These are phyloP conservation scores for Pleurotus pulmonarius DNA, from an alignment of 768 basidiomycete genomes.

Conservation along the genomic window DNA sequence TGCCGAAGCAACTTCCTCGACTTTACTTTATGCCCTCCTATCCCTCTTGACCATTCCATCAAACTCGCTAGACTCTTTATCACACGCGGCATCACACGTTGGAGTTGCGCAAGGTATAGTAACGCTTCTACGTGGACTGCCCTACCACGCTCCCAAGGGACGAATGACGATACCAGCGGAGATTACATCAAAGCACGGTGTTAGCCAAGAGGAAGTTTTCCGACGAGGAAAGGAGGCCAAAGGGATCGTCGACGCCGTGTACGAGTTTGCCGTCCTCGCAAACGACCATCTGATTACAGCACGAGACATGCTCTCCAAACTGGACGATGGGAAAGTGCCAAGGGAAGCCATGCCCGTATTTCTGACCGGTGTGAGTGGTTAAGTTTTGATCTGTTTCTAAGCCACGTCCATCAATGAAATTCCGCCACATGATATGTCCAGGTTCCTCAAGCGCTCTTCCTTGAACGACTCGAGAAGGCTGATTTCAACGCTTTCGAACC, in stretches of 20 bases:
- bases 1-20: constrained; percentile 78
- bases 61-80: constrained; percentile 23
- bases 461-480: constrained; percentile 61
- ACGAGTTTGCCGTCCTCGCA: constrained; percentile 76
- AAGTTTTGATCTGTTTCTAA: constrained; percentile 12
- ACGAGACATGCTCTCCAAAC: constrained; percentile 56
- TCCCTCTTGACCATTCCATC: constrained; percentile 50
- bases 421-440: constrained; percentile 19
- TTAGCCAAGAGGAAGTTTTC: constrained; percentile 79
- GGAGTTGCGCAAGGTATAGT: constrained; percentile 70
- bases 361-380: constrained; percentile 58
- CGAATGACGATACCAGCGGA: constrained; percentile 78
- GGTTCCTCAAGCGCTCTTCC: constrained; percentile 66
- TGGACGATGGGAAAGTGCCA: constrained; percentile 49
- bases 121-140: constrained; percentile 71
- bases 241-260: constrained; percentile 75
- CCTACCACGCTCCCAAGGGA: constrained; percentile 71
- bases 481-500: constrained; percentile 73
- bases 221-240: constrained; percentile 48
- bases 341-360: constrained; percentile 66
- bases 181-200: constrained; percentile 72
- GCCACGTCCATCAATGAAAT: constrained; percentile 9
- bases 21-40: constrained; percentile 72
- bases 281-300: constrained; percentile 80
- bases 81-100: constrained; percentile 80